Base-by-base conservation (phyloP, 208 protist genomes). In the Acanthamoeba culbertsoni region DNA sequence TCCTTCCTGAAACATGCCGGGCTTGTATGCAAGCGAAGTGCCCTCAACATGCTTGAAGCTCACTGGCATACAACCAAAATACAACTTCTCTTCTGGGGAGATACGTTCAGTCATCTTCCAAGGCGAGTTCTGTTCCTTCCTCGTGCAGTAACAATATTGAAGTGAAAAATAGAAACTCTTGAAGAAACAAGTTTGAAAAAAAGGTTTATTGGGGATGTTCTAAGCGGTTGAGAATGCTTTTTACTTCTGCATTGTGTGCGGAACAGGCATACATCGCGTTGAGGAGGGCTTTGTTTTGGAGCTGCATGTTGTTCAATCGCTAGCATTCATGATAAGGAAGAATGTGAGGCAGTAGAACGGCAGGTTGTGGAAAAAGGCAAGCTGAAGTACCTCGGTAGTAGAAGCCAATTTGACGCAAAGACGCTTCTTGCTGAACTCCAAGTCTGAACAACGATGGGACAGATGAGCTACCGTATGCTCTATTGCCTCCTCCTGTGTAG, bases 1-100 rank as follows among this genome's bases (percentile, higher is more conserved):
- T 4, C 53, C 82, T 33, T 90, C 82, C 4, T 10, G 6, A 28
- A 71, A 79, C 86, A 59, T 5, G 26, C 35, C 6, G 20, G 53
- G 23, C 7, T 7, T 0, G 59, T 89, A 92, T 37, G 59, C 35
- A 31, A 77, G 77, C 23, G 86, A 43, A 18, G 53, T 20, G 2
- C 86, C 86, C 6, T n/a, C 86, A 1, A 57, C 62, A 0, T 14
- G 31, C 16, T 6, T 59, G 31, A 92, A 92, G 23, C 59, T 10
- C 1, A 75, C 86, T 12, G 31, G 16, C 37, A 92, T 59, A 23
- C 37, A 71, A 5, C 86, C 86, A 77, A 92, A 92, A 59, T 92
- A 92, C 3, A 92, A 28, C 33, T 90, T 90, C 48, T 90, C 82
- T 26, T 71, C 62, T n/a, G n/a, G n/a, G n/a, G n/a, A n/a, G n/a